Conservation (phyloP, 2,329 filamentous ascomycete species). For the Dactylonectria estremocensis region DNA sequence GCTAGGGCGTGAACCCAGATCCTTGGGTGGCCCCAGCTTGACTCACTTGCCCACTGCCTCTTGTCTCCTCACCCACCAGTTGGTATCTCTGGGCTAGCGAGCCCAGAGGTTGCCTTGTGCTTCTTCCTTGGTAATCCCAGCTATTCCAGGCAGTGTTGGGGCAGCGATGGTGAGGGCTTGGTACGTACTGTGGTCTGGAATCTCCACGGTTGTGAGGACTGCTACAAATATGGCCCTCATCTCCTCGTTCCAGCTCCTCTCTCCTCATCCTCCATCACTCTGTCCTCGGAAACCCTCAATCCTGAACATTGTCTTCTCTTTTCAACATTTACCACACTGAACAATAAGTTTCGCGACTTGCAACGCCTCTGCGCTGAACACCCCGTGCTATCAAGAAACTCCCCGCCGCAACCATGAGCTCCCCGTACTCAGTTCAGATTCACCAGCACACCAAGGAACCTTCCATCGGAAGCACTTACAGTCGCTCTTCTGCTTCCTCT, state of each 20-base stretch:
- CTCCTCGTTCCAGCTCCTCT: neutral
- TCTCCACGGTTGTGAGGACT: conserved; percentile 10
- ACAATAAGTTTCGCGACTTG: conserved; percentile 15
- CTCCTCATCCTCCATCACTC: conserved; percentile 20
- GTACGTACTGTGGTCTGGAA: conserved; percentile 20
- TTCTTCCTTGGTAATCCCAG: conserved; percentile 38
- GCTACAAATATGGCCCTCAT: conserved; percentile 18
- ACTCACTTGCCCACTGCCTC: conserved; percentile 34
- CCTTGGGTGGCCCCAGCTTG: conserved; percentile 40
- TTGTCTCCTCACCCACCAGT: conserved; percentile 5
- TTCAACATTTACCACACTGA: neutral
- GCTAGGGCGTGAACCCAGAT: conserved; percentile 36
- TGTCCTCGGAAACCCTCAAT: neutral
- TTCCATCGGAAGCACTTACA: conserved; percentile 49
- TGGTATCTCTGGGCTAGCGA: conserved; percentile 1
- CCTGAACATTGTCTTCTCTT: neutral
- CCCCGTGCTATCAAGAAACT: conserved; percentile 18
- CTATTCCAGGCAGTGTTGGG: conserved; percentile 37
- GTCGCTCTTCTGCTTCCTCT: conserved; percentile 48
- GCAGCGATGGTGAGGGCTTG: neutral
- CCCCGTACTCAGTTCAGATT: conserved; percentile 50
- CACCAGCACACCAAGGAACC: conserved; percentile 52
- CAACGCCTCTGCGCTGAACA: conserved; percentile 24
- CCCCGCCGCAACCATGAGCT: conserved; percentile 44
- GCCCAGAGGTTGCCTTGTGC: conserved; percentile 38